A percentile compares a stretch with the other conserved stretches of the same genome.
Evolutionary conservation across 768 basidiomycete genomes (phyloP).

Genomic region (Mycena filopes): DNA sequence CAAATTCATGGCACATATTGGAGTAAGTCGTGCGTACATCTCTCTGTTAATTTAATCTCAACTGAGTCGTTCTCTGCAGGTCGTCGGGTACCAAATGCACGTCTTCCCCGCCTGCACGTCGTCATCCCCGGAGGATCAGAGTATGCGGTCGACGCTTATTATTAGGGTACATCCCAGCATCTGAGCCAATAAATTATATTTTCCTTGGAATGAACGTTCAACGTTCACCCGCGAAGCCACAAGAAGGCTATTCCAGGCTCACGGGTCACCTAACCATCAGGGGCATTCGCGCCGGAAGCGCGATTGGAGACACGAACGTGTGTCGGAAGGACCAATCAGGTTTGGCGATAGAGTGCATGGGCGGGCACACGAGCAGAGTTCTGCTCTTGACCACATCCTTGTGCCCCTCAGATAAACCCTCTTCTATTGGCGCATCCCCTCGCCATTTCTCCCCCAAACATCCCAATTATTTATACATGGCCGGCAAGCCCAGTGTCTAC

Average conservation of each 20-base stretch:
- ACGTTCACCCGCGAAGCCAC: conserved; percentile 8
- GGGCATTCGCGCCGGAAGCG: background rate
- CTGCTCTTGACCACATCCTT: background rate
- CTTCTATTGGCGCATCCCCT: conserved; percentile 11
- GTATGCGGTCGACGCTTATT: conserved; percentile 42
- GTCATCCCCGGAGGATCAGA: conserved; percentile 38
- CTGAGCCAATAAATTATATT: background rate
- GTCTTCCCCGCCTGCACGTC: conserved; percentile 32
- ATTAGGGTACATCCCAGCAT: conserved; percentile 27
- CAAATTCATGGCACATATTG: conserved; percentile 59
- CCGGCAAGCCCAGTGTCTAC: conserved; percentile 21
- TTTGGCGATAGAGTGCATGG: background rate
- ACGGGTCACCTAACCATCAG: background rate
- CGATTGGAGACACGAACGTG: conserved; percentile 28
- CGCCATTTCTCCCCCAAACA: background rate
- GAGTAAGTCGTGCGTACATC: conserved; percentile 47
- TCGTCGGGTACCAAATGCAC: conserved; percentile 49
- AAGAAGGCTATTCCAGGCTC: too few relatives aligned
- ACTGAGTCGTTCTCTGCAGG: background rate
- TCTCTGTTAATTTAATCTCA: conserved; percentile 12
- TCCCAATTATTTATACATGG: conserved; percentile 13
- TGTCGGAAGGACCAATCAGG: conserved; percentile 6
- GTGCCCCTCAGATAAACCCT: conserved; percentile 14
- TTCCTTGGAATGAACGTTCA: conserved; percentile 3
- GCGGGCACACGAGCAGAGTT: conserved; percentile 24